Base-by-base conservation (phyloP, 78 protist genomes). In the Polysphondylium violaceum region DNA sequence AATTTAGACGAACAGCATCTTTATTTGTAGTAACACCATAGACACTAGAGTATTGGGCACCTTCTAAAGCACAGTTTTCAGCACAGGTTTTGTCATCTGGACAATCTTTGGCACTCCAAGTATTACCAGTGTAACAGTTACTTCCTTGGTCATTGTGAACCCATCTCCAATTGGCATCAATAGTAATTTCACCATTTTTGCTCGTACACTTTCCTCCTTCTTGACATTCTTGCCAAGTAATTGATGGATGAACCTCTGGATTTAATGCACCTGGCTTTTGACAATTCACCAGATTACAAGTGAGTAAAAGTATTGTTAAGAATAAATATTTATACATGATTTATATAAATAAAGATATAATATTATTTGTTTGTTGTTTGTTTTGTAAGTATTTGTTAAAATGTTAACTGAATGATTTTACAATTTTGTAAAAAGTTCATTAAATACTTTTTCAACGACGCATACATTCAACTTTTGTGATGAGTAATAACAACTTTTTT, bases 91-190 rank as follows among this genome's bases (percentile, higher is more conserved):
- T 29, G 35, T 59, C 92, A 75, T 91, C 94, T 23, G 94, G 88
- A 92, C 95, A 93, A n/a, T 25, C 1, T 0, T 83, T 47, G 17
- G 68, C 44, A 61, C 43, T 50, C 96, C 92, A 74, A 14, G 76
- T 64, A n/a, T 79, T 89, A 23, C 94, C 96, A 40, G 91, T 90
- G 63, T 79, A 93, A 60, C 96, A 93, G 51, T 93, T 93, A 63
- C 83, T 31, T n/a, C 87, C 87, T 64, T 64, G 75, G 2, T 1
- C 41, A 25, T 47, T 19, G 29, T 92, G 95, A 21, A 65, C 63
- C 95, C 95, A 87, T 51, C 95, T 76, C 93, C 93, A 69, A 43
- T 92, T 92, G 27, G 95, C 86, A 69, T 88, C 94, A 23, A 90
- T 59, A 16, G 65, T 75, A 38, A 72, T 47, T 19, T 72, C 78